These are phyloP conservation scores for Colletotrichum salicis DNA, from an alignment of 2,329 filamentous ascomycete genomes.

Conservation along the genomic window DNA sequence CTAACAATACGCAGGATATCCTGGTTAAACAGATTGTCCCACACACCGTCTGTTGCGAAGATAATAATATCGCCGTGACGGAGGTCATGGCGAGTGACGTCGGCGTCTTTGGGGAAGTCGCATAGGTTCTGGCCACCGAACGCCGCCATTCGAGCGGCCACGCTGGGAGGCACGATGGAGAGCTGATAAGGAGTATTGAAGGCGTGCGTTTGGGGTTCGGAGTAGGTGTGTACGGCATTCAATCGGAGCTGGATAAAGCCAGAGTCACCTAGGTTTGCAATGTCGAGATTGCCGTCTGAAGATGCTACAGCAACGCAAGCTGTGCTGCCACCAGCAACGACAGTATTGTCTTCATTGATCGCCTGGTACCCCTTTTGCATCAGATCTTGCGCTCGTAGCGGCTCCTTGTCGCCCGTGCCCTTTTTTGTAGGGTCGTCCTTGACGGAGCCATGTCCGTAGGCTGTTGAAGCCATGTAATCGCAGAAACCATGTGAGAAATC, in stretches of 20 bases:
- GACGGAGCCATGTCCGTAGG: slow-evolving; percentile 64
- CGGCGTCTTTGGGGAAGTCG: slow-evolving; percentile 86
- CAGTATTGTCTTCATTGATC: slow-evolving; percentile 77
- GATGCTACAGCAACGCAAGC: slow-evolving; percentile 86
- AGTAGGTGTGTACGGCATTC: slow-evolving; percentile 85
- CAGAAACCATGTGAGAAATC: slow-evolving; percentile 96
- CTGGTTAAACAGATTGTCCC: slow-evolving; percentile 94
- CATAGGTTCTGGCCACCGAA: slow-evolving; percentile 86
- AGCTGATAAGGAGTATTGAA: slow-evolving; percentile 99
- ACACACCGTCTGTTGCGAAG: slow-evolving; percentile 93
- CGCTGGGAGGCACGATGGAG: slow-evolving; percentile 83
- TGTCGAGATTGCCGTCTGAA: slow-evolving; percentile 79
- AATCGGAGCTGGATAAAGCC: slow-evolving; percentile 89
- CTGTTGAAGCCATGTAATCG: slow-evolving; percentile 87
- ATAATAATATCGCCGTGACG: slow-evolving; percentile 94
- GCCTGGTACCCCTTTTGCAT: slow-evolving; percentile 88
- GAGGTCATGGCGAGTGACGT: slow-evolving; percentile 79
- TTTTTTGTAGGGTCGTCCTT: slow-evolving; percentile 40
- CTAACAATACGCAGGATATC: slow-evolving; percentile 87
- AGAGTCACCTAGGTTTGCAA: slow-evolving; percentile 95
- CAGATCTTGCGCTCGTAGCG: slow-evolving; percentile 52
- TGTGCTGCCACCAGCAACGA: slow-evolving; percentile 89
- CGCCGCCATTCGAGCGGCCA: slow-evolving; percentile 81
- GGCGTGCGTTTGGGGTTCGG: slow-evolving; percentile 89
- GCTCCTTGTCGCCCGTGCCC: slow-evolving; percentile 19